Evolutionary conservation across 441 rosid species (phyloP).

Genomic region (Corymbia citriodora): DNA sequence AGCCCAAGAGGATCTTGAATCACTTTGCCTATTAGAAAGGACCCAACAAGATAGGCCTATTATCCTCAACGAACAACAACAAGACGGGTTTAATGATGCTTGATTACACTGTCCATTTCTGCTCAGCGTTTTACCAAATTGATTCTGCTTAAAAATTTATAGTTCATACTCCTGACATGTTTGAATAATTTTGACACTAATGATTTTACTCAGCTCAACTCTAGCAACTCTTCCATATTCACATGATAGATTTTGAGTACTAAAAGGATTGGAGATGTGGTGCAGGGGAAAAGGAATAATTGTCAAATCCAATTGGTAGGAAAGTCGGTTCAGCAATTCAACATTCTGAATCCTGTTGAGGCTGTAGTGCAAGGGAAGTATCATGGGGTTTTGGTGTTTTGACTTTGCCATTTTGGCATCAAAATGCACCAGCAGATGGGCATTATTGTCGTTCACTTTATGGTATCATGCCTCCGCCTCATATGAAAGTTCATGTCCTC

Average conservation of each 20-base stretch:
- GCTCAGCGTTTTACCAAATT: neutral
- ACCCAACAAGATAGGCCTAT: neutral
- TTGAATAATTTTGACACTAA: neutral
- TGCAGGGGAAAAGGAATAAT: neutral
- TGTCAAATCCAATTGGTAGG: neutral
- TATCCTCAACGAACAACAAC: neutral
- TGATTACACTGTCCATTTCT: neutral
- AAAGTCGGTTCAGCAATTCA: neutral
- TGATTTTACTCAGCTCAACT: slow-evolving; percentile 29
- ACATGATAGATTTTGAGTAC: neutral
- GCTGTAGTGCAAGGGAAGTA: neutral
- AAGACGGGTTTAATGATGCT: neutral
- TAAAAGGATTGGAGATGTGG: neutral
- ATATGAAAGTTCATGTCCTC: neutral
- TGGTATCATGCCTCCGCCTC: neutral
- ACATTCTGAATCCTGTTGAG: neutral
- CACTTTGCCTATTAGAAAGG: neutral
- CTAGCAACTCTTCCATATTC: slow-evolving; percentile 23
- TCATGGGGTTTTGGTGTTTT: neutral
- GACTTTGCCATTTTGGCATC: neutral
- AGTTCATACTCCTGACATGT: neutral
- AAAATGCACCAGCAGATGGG: neutral
- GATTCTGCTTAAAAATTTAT: neutral
- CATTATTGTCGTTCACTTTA: neutral
- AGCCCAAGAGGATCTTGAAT: neutral